Evolutionary conservation across 192 early-diverging fungal genomes (phyloP), one percentile per base, ranked within the genome.

Genomic region (Pilaira anomala): DNA sequence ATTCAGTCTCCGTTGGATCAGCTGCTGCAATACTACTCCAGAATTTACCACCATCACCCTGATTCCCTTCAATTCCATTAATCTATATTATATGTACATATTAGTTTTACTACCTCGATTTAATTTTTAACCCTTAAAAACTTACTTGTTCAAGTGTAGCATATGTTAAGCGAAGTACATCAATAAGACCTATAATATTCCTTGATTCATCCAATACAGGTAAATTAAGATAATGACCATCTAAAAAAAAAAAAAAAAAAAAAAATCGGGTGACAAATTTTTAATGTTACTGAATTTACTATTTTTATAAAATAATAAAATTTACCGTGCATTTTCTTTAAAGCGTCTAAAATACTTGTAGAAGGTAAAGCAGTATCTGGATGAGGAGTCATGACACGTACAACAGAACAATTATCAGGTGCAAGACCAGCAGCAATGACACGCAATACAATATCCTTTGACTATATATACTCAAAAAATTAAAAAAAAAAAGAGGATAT

Each of bases 371-470:
- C 86, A 3, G 88, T 88, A 69, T 91, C 89, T 1, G 91, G 91
- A 51, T 90, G 84, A 48, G 89, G 91, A 1, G 91, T 92, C 96
- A 98, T 98, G 19, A 98, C 96, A 46, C 96, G 89, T 26, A 97
- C 91, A 13, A 96, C 93, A 16, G 91, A 90, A 65, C 92, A 94
- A 14, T 82, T 89, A 59, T 79, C 80, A 22, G 96, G 93, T 42
- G 91, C 87, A 58, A 96, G 73, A 21, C 88, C 84, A 21, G 87
- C 88, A 6, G 91, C 91, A 62, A 93, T 86, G 24, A 93, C 91
- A 54, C 91, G 79, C 57, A 93, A 80, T 33, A 93, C 91, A 76
- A 93, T 84, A 66, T 93, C 91, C 66, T 92, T 89, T 75, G 83
- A 85, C 41, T 85, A 87, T 59, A 87, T 85, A 7, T 9, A 39